Evolutionary conservation across 2,329 filamentous ascomycete species (phyloP).

Genomic region (Pseudohalonectria lignicola): DNA sequence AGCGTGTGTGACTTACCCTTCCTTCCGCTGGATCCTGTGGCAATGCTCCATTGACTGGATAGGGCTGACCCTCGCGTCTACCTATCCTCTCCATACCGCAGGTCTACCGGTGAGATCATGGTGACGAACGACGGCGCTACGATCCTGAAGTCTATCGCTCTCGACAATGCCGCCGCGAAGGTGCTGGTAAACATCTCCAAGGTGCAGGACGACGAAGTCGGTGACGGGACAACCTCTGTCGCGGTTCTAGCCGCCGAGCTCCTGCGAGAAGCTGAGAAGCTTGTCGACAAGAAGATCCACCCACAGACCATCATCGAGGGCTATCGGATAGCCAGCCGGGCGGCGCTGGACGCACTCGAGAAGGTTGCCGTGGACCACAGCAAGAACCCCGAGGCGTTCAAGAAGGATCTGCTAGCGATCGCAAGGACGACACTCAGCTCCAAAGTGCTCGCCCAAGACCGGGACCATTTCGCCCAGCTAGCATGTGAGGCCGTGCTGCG

Average conservation of each 20-base stretch:
- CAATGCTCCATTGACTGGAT: no score
- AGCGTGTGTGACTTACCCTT: constrained; percentile 42
- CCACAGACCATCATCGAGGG: constrained; percentile 99
- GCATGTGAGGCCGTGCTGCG: constrained; percentile 87
- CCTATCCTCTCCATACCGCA: constrained; percentile 21
- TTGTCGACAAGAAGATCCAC: constrained; percentile 97
- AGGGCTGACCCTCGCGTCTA: neutral
- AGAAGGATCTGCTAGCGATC: constrained; percentile 80
- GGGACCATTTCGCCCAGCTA: constrained; percentile 80
- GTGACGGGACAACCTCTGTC: constrained; percentile 97
- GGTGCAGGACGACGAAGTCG: constrained; percentile 97
- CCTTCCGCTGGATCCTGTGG: no score
- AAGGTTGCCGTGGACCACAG: constrained; percentile 83
- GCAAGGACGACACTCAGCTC: constrained; percentile 93
- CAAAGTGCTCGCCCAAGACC: constrained; percentile 90
- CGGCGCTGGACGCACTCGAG: constrained; percentile 75
- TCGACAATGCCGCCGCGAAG: constrained; percentile 97
- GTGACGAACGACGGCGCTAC: constrained; percentile 98
- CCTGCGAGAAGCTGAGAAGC: constrained; percentile 89
- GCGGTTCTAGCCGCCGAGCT: constrained; percentile 91
- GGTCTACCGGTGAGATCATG: constrained; percentile 92
- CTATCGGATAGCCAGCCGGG: constrained; percentile 90
- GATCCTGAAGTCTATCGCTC: constrained; percentile 94
- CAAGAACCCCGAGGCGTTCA: constrained; percentile 71
- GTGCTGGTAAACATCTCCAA: constrained; percentile 99